Percentiles rank a stretch among this genome's conserved stretches.
phyloP scores from a whole-genome alignment of 2,329 filamentous ascomycete species.

The Arthrobotrys iridis region DNA sequence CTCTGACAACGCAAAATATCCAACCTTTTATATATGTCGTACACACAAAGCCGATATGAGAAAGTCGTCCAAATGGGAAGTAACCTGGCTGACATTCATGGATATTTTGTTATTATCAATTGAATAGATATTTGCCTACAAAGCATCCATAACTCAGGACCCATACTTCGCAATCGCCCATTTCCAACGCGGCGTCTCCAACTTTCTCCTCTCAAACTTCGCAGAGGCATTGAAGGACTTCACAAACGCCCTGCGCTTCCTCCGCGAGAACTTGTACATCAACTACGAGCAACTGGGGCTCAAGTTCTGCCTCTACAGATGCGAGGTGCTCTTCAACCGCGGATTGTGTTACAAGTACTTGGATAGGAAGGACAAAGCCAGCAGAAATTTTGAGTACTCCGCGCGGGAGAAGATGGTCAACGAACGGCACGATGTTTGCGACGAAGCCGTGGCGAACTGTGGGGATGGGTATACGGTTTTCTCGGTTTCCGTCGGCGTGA shows the following conservation, averaged over 20 bases:
- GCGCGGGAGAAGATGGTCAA: slow-evolving; percentile 95
- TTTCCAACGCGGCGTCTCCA: slow-evolving; percentile 97
- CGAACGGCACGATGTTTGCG: slow-evolving; percentile 90
- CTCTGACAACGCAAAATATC: slow-evolving; percentile 17
- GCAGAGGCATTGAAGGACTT: slow-evolving; percentile 97
- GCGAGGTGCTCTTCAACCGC: slow-evolving; percentile 96
- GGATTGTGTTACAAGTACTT: slow-evolving; percentile 97
- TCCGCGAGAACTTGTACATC: slow-evolving; percentile 95
- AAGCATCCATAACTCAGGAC: slow-evolving; percentile 91
- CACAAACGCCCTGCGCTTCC: slow-evolving; percentile 93
- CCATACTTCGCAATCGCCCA: slow-evolving; percentile 97
- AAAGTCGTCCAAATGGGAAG: too few relatives aligned
- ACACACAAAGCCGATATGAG: too few relatives aligned
- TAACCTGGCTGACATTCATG: too few relatives aligned
- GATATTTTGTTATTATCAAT: too few relatives aligned
- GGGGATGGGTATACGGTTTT: slow-evolving; percentile 99
- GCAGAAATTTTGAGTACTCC: slow-evolving; percentile 89
- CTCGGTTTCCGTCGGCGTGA: slow-evolving; percentile 92
- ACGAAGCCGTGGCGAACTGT: slow-evolving; percentile 91
- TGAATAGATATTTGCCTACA: slow-evolving; percentile 53
- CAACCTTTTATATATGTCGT: slow-evolving; percentile 22
- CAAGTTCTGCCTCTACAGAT: slow-evolving; percentile 95
- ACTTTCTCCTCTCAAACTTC: slow-evolving; percentile 95
- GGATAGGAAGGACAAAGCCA: slow-evolving; percentile 85
- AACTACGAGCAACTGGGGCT: slow-evolving; percentile 96